phyloP scores from a whole-genome alignment of 225 moss, liverwort and hornwort species.

The Straminergon stramineum region DNA sequence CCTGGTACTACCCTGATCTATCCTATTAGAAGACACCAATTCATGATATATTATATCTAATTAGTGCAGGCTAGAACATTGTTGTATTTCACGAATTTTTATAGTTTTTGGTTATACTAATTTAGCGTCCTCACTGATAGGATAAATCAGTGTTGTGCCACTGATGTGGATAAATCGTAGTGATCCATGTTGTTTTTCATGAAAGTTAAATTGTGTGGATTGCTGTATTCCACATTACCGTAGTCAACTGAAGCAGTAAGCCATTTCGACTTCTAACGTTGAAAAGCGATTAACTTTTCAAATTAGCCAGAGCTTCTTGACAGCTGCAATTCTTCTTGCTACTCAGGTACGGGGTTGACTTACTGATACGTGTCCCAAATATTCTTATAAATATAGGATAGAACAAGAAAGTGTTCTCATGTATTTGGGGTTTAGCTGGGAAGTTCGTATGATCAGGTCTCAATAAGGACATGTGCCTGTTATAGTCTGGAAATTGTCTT shows the following conservation, averaged over 20 bases:
- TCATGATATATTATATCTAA: not conserved
- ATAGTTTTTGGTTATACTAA: not conserved
- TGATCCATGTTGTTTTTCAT: not conserved
- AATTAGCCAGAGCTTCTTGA: not conserved
- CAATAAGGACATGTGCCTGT: not conserved
- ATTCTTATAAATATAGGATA: not conserved
- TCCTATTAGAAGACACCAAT: not conserved
- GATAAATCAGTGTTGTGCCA: not conserved
- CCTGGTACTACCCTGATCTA: not conserved
- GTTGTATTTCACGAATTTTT: not conserved
- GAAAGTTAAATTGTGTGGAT: not conserved
- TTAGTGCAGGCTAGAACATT: not conserved
- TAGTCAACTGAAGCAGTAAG: not conserved
- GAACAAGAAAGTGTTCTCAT: not conserved
- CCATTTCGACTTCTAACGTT: not conserved
- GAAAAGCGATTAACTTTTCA: not conserved
- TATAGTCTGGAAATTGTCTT: not conserved
- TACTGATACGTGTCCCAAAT: not conserved
- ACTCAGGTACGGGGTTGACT: conserved; percentile 10
- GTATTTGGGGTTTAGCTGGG: not conserved
- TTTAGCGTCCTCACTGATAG: not conserved
- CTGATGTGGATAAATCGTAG: not conserved
- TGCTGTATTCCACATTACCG: not conserved
- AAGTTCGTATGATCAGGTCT: not conserved
- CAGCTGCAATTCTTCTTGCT: not conserved